Evolutionary conservation across 1,284 basidiomycete species (phyloP), one percentile per base, ranked within the genome.

Genomic region (Pseudozyma thailandica): DNA sequence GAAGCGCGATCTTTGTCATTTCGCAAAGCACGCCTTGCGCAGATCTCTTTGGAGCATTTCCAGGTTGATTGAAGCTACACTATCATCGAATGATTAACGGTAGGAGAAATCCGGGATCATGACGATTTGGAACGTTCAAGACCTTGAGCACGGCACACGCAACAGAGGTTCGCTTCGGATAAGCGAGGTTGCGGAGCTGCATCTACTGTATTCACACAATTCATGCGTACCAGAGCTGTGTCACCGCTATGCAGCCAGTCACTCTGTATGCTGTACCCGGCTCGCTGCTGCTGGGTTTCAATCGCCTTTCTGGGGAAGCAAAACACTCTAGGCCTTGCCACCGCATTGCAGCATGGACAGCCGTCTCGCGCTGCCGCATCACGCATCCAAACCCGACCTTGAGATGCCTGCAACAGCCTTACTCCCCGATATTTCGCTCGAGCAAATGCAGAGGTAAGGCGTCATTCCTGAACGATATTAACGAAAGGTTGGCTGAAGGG

Each of bases 221-320:
- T 59, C 48, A 65, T 59, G 62, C 62, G 62, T 64, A 49, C 50
- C 56, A 50, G 43, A 50, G 49, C 51, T 51, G 62, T 55, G 51
- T 65, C 55, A 51, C 62, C 26, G 42, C 21, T 7, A 46, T 47
- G 18, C 9, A 35, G 12, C 44, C 30, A 43, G 56, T 51, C 56
- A 43, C 49, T 44, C 43, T 33, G 35, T 21, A 7, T 41, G 12
- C 18, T 23, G 20, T 12, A 9, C 20, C 6, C 10, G 18, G 10
- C 18, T 23, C 8, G 21, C 18, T 23, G 21, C 18, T 23, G 9
- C 2, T 10, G 18, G 4, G 20, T 3, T 12, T 23, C 5, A n/a
- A 38, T 38, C 16, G 18, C 37, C 18, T n/a, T 16, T 18, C 30
- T n/a, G n/a, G n/a, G n/a, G n/a, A n/a, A n/a, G n/a, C n/a, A n/a